phyloP scores from a whole-genome alignment of 2,329 filamentous ascomycete species.

The Neonectria coccinea region DNA sequence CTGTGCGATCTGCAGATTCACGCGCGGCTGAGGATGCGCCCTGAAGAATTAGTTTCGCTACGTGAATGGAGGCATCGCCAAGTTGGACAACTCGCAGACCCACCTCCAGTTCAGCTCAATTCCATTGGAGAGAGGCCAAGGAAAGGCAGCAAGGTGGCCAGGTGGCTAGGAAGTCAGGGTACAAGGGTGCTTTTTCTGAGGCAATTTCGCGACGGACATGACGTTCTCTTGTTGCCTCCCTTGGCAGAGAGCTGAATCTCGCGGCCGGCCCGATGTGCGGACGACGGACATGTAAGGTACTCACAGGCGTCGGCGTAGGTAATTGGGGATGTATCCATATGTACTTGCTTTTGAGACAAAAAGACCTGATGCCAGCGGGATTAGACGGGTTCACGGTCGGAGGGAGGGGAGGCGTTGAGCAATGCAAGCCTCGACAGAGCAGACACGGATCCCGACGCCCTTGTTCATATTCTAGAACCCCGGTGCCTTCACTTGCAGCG shows the following conservation, averaged over 20 bases:
- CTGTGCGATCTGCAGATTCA: constrained; percentile 19
- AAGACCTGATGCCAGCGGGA: constrained; percentile 6
- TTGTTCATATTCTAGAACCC: constrained; percentile 22
- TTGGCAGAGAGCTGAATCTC: constrained; percentile 23
- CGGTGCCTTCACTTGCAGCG: constrained; percentile 22
- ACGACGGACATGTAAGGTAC: neutral
- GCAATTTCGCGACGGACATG: constrained; percentile 27
- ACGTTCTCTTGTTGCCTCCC: constrained; percentile 16
- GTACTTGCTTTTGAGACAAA: constrained; percentile 13
- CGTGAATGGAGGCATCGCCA: neutral
- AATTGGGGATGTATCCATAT: neutral
- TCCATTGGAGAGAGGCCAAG: constrained; percentile 10
- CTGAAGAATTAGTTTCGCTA: neutral
- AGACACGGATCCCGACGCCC: constrained; percentile 19
- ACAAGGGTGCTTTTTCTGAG: constrained; percentile 15
- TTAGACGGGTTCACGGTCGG: constrained; percentile 23
- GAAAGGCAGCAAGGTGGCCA: neutral
- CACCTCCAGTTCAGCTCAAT: neutral
- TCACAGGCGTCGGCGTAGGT: neutral
- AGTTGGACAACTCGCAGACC: constrained; percentile 2
- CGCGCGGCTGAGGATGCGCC: constrained; percentile 17
- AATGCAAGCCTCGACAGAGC: constrained; percentile 16
- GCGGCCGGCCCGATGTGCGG: constrained; percentile 26
- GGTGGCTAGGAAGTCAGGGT: neutral
- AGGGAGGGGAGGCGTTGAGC: neutral